Evolutionary conservation across 1,284 basidiomycete genomes (phyloP), one percentile per base, ranked within the genome.

Genomic region (Apiotrichum akiyoshidainum): DNA sequence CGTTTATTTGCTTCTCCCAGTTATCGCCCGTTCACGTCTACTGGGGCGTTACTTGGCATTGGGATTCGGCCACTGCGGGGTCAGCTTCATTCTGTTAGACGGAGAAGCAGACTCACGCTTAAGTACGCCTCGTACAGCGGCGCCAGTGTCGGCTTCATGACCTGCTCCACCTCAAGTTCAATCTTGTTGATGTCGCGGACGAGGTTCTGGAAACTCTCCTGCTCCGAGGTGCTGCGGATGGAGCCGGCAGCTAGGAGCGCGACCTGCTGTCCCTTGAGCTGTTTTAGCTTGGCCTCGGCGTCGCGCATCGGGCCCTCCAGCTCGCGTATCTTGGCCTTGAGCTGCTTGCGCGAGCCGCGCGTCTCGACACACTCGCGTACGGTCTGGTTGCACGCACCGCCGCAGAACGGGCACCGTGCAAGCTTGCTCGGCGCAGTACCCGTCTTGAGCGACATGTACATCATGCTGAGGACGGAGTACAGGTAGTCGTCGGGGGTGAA

Each of bases 361-460:
- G 33, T 31, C 48, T 69, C 65, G 8, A 65, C 68, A 53, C 74
- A 76, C 8, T 46, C 42, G 17, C 65, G 63, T 12, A 74, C 52
- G 5, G 57, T 57, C 46, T 48, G 31, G 4, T 66, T 68, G 48
- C 73, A 75, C 2, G 37, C 21, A 0, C 14, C 42, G 17, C 59
- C 59, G 57, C 73, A 75, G 61, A 68, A 74, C 3, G 70, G 52
- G 46, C 73, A 75, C 0, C n/a, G 37, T n/a, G 47, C 42, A 1
- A 50, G 35, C 21, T 42, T 46, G 40, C 45, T 39, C 21, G 55
- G 31, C 33, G 42, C 37, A 1, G 41, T 44, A 12, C 54, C 55
- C 9, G 48, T 54, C 22, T 57, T 33, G 10, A 19, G 19, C 12
- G 54, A 44, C 1, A 46, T 19, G 21, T 55, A 48, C 8, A 63